Evolutionary conservation across 2,329 filamentous ascomycete species (phyloP).

Genomic region (Sclerotinia borealis): DNA sequence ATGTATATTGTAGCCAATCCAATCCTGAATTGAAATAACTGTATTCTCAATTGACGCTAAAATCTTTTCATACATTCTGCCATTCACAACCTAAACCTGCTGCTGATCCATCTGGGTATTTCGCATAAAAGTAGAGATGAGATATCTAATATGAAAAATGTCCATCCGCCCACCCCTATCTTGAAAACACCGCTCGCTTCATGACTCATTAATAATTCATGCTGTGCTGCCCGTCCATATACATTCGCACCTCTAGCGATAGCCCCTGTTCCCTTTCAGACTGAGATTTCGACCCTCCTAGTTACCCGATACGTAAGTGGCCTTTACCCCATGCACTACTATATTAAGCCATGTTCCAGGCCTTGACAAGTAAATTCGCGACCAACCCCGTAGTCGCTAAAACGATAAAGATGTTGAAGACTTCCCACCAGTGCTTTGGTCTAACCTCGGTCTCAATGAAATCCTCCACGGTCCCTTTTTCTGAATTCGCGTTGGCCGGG

Average conservation of each 20-base stretch:
- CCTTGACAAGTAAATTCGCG: conserved; percentile 23
- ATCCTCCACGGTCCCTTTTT: conserved; percentile 17
- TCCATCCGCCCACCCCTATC: not conserved
- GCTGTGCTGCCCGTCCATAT: conserved; percentile 1
- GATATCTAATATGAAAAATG: conserved; percentile 3
- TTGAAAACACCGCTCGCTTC: not conserved
- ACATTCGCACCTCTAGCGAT: not conserved
- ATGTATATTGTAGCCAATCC: not conserved
- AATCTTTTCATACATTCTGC: not conserved
- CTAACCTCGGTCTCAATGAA: conserved; percentile 33
- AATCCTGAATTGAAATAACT: not conserved
- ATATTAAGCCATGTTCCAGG: conserved; percentile 18
- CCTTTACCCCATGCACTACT: not conserved
- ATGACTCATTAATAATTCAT: conserved; percentile 7
- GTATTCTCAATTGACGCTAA: not conserved
- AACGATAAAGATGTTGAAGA: conserved; percentile 31
- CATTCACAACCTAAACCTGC: not conserved
- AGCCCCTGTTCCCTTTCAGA: not conserved
- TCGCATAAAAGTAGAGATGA: conserved; percentile 8
- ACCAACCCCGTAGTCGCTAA: conserved; percentile 27
- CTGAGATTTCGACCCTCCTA: not conserved
- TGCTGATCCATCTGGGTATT: conserved; percentile 1
- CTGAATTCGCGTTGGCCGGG: conserved; percentile 40
- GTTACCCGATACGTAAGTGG: not conserved
- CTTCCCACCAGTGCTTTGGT: conserved; percentile 29